These are phyloP conservation scores for Spathaspora sp. DNA, from an alignment of 1,139 yeast genomes.

Conservation along the genomic window DNA sequence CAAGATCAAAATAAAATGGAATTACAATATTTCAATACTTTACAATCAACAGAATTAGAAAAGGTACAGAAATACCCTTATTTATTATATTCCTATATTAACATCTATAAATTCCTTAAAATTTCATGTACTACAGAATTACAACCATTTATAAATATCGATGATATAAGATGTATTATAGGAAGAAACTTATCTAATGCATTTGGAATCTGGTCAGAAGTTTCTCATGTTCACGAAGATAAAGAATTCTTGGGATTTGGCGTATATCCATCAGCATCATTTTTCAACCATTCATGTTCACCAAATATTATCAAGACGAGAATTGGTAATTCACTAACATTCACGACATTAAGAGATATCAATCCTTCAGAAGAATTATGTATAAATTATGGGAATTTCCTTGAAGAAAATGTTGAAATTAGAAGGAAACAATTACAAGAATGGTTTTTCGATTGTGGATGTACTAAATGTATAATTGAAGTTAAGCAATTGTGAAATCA, in stretches of 20 bases:
- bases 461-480: constrained; percentile 42
- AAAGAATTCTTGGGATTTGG: constrained; percentile 67
- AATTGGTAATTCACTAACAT: constrained; percentile 20
- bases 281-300: constrained; percentile 65
- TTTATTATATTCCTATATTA: constrained; percentile 49
- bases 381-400: constrained; percentile 60
- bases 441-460: constrained; percentile 66
- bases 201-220: constrained; percentile 67
- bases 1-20: constrained; percentile 20
- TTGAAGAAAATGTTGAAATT: constrained; percentile 38
- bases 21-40: constrained; percentile 33
- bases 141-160: constrained; percentile 38
- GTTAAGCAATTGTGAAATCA: constrained; percentile 36
- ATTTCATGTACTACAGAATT: constrained; percentile 40
- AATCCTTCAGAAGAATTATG: constrained; percentile 51
- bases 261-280: constrained; percentile 68
- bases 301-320: constrained; percentile 45
- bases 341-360: constrained; percentile 30
- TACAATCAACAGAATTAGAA: constrained; percentile 57
- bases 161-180: constrained; percentile 45
- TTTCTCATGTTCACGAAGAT: constrained; percentile 37
- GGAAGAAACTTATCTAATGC: constrained; percentile 74
- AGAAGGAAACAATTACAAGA: constrained; percentile 47
- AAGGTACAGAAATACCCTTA: constrained; percentile 52
- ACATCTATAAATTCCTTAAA: constrained; percentile 51